Evolutionary conservation across 1,284 basidiomycete species (phyloP), one percentile per base, ranked within the genome.

Genomic region (Trichosporon sp.): DNA sequence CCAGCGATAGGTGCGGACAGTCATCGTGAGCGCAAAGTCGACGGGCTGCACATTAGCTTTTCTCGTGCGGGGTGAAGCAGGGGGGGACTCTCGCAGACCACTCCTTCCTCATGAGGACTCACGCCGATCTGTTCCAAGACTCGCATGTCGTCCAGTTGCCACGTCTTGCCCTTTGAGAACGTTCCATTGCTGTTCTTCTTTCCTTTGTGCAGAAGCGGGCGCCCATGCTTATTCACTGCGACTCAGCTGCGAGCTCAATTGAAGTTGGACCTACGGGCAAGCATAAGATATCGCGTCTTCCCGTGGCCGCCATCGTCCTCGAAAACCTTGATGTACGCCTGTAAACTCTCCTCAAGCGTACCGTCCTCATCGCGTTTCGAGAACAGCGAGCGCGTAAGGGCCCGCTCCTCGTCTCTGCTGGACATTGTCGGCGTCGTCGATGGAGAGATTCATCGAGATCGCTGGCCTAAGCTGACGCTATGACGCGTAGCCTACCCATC

Each of bases 101-200:
- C n/a, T n/a, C n/a, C n/a, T n/a, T n/a, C n/a, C n/a, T n/a, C n/a
- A n/a, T n/a, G 23, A 25, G 27, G 60, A 84, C 88, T 75, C 76
- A 93, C 93, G 72, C 84, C 85, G 34, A 87, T 70, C 49, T 95
- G 88, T 69, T 94, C 88, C 56, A 99, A 78, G 33, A 82, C 87
- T 61, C 89, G 85, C 69, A 99, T 84, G 75, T 95, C 92, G 56
- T 86, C 81, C 46, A 98, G 80, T 68, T 85, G 86, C 96, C 96
- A 99, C 9, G 95, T 94, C 83, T 99, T 99, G 23, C 96, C 96
- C 61, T 97, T 92, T 21, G 94, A 97, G 81, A 96, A 99, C 0
- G 91, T 88, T 37, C 91, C 90, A 74, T 98, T 99, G 37, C 89
- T 88, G 78, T 99, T 99, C 65, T 92, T 81, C 80, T 98, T 98